These are phyloP conservation scores for Serendipita vermifera DNA, from an alignment of 768 basidiomycete species.

Conservation along the genomic window DNA sequence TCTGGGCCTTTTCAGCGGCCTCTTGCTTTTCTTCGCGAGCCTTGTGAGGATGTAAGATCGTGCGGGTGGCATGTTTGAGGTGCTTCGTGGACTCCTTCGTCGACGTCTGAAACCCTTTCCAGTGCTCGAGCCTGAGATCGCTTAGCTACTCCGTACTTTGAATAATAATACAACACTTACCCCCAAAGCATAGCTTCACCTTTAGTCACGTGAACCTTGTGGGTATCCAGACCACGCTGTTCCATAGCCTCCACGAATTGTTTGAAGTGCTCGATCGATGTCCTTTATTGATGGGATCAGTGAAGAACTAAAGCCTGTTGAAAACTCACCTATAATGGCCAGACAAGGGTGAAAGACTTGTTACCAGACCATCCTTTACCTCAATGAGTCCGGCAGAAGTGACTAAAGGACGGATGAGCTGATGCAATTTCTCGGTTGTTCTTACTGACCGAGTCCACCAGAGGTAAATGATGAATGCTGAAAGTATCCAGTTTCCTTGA, in stretches of 20 bases:
- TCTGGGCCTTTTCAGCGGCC: slow-evolving; percentile 22
- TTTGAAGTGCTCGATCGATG: slow-evolving; percentile 49
- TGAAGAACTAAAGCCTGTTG: neutral
- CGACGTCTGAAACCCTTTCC: slow-evolving; percentile 3
- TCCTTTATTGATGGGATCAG: slow-evolving; percentile 23
- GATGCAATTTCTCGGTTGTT: too few species aligned
- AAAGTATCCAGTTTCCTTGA: slow-evolving; percentile 49
- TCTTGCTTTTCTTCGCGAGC: slow-evolving; percentile 22
- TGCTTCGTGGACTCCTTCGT: slow-evolving; percentile 38
- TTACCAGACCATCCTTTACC: slow-evolving; percentile 47
- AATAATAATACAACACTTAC: slow-evolving; percentile 21
- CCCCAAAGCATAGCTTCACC: slow-evolving; percentile 47
- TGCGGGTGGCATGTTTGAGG: slow-evolving; percentile 31
- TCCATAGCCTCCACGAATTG: slow-evolving; percentile 40
- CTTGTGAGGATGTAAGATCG: slow-evolving; percentile 24
- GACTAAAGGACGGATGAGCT: slow-evolving; percentile 35
- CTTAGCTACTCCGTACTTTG: neutral
- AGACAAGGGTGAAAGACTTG: slow-evolving; percentile 48
- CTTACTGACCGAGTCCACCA: slow-evolving; percentile 25
- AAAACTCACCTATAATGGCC: slow-evolving; percentile 45
- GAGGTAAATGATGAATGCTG: slow-evolving; percentile 52
- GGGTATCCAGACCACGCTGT: slow-evolving; percentile 44
- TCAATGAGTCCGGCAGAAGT: slow-evolving; percentile 55
- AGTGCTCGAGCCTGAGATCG: neutral
- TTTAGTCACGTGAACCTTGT: slow-evolving; percentile 46